A percentile compares a stretch with the other conserved stretches of the same genome.
Conservation (phyloP, 805 yeast species). For the Aciculoconidium aculeatum region DNA sequence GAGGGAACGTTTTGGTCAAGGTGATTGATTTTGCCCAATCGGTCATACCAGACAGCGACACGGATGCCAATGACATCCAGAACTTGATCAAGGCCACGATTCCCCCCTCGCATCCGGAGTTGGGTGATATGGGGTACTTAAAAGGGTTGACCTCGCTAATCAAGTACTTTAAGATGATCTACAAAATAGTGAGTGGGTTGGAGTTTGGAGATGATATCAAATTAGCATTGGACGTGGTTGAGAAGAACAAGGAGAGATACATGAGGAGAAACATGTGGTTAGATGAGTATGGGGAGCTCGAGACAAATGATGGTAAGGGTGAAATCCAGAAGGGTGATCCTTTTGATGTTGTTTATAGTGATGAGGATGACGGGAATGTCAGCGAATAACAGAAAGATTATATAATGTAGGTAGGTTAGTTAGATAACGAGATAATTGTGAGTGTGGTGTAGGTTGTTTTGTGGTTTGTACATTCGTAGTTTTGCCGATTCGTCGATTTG, state of each 20-base stretch:
- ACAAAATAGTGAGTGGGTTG: constrained; percentile 46
- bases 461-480: too few relatives aligned
- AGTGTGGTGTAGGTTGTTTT: too few relatives aligned
- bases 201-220: constrained; percentile 21
- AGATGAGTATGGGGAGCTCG: constrained; percentile 24
- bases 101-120: constrained; percentile 64
- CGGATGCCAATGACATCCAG: constrained; percentile 17
- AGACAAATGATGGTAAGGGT: constrained; percentile 6
- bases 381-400: too few relatives aligned
- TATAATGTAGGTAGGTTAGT: too few relatives aligned
- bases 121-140: constrained; percentile 77
- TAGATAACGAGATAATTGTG: too few relatives aligned
- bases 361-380: constrained; percentile 20
- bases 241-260: constrained; percentile 10
- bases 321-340: constrained; percentile 12
- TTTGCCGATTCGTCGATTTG: too few relatives aligned
- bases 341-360: constrained; percentile 16
- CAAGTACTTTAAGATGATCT: constrained; percentile 59
- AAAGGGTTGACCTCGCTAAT: constrained; percentile 73
- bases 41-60: constrained; percentile 57
- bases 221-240: constrained; percentile 13
- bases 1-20: constrained; percentile 41
- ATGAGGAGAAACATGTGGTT: constrained; percentile 25
- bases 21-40: constrained; percentile 96
- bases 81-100: constrained; percentile 29